phyloP scores from a whole-genome alignment of 2,329 filamentous ascomycete genomes.

The Calycina herbarum region DNA sequence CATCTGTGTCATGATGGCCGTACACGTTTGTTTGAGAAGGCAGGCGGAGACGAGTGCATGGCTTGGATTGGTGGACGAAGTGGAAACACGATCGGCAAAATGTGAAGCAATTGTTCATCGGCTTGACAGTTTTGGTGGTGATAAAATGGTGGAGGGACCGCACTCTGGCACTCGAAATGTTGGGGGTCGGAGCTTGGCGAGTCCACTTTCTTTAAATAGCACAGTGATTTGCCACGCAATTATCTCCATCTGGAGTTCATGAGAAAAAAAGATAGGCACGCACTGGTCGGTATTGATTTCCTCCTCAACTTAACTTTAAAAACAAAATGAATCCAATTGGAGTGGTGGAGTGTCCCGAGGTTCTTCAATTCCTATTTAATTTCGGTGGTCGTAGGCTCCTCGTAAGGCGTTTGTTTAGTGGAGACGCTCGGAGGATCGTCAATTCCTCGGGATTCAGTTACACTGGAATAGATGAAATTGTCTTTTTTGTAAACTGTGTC shows the following conservation, averaged over 20 bases:
- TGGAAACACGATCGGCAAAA: not conserved
- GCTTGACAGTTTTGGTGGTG: not conserved
- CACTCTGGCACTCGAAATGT: not conserved
- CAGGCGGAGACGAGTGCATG: not conserved
- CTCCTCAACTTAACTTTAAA: slow-evolving; percentile 1
- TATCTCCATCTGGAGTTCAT: not conserved
- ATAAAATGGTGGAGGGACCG: no score
- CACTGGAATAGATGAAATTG: not conserved
- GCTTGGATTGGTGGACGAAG: not conserved
- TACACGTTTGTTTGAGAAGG: not conserved
- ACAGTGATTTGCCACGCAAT: not conserved
- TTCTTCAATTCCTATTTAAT: not conserved
- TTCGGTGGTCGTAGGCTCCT: not conserved
- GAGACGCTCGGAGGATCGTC: not conserved
- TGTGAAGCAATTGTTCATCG: not conserved
- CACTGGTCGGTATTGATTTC: not conserved
- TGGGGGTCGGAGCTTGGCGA: not conserved
- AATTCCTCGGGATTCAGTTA: not conserved
- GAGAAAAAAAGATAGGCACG: not conserved
- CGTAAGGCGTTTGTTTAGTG: not conserved
- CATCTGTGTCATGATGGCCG: slow-evolving; percentile 7
- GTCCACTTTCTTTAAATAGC: not conserved
- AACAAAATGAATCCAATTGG: not conserved
- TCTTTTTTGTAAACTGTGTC: not conserved
- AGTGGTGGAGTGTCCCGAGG: not conserved